Evolutionary conservation across 1,284 basidiomycete genomes (phyloP), one percentile per base, ranked within the genome.

Genomic region (Laetiporus sulphureus): DNA sequence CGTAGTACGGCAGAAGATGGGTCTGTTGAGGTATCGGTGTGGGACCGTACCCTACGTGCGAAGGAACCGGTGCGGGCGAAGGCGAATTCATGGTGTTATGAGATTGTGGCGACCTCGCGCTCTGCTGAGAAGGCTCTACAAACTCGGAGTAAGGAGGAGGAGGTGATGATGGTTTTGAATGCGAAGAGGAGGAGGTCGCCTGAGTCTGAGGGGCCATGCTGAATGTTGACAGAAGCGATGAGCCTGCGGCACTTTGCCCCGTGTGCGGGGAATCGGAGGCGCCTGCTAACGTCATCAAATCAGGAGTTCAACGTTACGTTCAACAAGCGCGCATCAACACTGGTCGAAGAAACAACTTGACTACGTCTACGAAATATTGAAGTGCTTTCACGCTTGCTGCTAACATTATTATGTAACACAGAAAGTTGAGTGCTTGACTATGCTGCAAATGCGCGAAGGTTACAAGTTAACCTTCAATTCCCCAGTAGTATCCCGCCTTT

Each of bases 1-100:
- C 61, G 39, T 61, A 63, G 41, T 61, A 63, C 4, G 61, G 61
- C 12, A 61, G 48, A 24, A 61, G 39, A 42, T 54, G 46, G 4
- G 51, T 46, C 47, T 60, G 57, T 45, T 60, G 59, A 19, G 53
- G 40, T 23, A 61, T 55, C 18, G 60, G 56, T 15, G 61, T 63
- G 2, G 61, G 61, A 6, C 61, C 61, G 35, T 60, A 61, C 19
- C 42, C 48, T 13, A 46, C 37, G 22, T 56, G 58, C 5, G 52
- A 36, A 25, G 53, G 52, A 32, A 51, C 54, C 11, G 40, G 50
- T 32, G 47, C 25, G 29, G 47, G 41, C 10, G 46, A 16, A 27
- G 45, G 37, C 20, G 40, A 51, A 31, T 51, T 27, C 33, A 56
- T 56, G 13, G 56, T 52, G 39, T 59, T 58, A 34, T 55, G 55